Base-by-base conservation (phyloP, 1,284 basidiomycete species). In the Heliocybe sulcata region DNA sequence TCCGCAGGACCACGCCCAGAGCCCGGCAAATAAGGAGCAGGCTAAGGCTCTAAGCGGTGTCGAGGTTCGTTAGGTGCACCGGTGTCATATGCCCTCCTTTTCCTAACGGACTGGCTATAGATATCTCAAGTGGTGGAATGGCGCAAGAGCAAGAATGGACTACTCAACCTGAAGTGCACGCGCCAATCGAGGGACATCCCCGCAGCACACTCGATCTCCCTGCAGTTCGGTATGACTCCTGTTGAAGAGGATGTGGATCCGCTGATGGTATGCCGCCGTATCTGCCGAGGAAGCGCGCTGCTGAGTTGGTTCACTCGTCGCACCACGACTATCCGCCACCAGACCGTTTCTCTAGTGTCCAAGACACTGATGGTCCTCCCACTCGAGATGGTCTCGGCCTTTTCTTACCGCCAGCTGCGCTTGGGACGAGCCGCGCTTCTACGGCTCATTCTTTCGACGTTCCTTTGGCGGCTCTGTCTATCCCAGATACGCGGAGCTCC, bases 71-170 rank as follows among this genome's bases (percentile, higher is more conserved):
- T 12, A 47, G 20, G 42, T 58, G n/a, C 58, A 62, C 54, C 29
- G 54, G 3, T 69, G 67, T 48, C 66, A 63, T 10, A 20, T 69
- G 67, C 35, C 58, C 61, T 35, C 60, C 58, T 23, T 55, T 66
- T 10, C 59, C 65, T 3, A 67, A 69, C 38, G 61, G 66, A 2
- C 61, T 69, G 11, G 62, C 65, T n/a, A 57, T 68, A 9, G n/a
- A n/a, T 67, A 69, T 50, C 56, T 67, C 10, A 68, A 68, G 54
- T 69, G 67, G 67, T 67, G 68, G 8, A 20, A 22, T 12, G 27
- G n/a, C 38, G 16, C 3, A 42, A 31, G 29, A 31, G 29, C 12
- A 6, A 12, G 29, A 31, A 12, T 31, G 6, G 29, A 31, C 29
- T 6, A 31, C 6, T 31, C 29, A 31, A 12, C 12, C 29, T 31